phyloP scores from a whole-genome alignment of 768 basidiomycete genomes.

The Mycena leptocephala region DNA sequence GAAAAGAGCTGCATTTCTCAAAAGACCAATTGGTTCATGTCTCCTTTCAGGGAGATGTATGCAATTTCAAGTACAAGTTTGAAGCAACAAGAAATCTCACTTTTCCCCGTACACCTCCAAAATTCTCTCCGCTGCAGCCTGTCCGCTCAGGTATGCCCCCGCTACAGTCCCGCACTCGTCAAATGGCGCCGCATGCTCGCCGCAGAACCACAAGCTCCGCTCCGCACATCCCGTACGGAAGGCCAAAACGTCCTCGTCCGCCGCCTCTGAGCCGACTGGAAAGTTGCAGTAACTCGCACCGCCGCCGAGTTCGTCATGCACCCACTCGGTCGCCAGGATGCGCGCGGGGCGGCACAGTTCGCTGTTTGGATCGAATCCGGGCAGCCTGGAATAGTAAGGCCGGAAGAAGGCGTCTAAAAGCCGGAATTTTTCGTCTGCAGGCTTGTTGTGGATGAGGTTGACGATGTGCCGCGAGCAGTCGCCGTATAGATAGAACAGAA shows the following conservation, averaged over 20 bases:
- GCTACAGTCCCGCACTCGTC: conserved; percentile 40
- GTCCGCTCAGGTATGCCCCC: conserved; percentile 37
- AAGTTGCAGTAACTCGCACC: conserved; percentile 40
- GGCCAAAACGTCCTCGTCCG: conserved; percentile 38
- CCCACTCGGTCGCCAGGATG: conserved; percentile 40
- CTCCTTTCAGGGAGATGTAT: not conserved
- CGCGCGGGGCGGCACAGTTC: conserved; percentile 27
- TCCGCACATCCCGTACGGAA: conserved; percentile 33
- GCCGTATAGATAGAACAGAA: conserved; percentile 39
- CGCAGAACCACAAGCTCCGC: conserved; percentile 38
- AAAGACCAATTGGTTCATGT: too few relatives aligned
- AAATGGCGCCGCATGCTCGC: conserved; percentile 39
- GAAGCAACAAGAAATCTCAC: not conserved
- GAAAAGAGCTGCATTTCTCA: too few relatives aligned
- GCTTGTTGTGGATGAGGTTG: conserved; percentile 30
- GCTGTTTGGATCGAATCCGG: conserved; percentile 27
- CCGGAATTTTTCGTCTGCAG: conserved; percentile 33
- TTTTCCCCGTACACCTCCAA: conserved; percentile 7
- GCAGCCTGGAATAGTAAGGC: conserved; percentile 39
- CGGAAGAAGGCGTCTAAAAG: conserved; percentile 35
- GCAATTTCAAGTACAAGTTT: not conserved
- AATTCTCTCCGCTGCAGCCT: conserved; percentile 29
- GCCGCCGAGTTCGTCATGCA: conserved; percentile 32
- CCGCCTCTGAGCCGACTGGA: conserved; percentile 34
- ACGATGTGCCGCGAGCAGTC: conserved; percentile 40